A percentile compares a stretch with the other conserved stretches of the same genome.
Conservation (phyloP, 345 rosid species). For the Salix viminalis region DNA sequence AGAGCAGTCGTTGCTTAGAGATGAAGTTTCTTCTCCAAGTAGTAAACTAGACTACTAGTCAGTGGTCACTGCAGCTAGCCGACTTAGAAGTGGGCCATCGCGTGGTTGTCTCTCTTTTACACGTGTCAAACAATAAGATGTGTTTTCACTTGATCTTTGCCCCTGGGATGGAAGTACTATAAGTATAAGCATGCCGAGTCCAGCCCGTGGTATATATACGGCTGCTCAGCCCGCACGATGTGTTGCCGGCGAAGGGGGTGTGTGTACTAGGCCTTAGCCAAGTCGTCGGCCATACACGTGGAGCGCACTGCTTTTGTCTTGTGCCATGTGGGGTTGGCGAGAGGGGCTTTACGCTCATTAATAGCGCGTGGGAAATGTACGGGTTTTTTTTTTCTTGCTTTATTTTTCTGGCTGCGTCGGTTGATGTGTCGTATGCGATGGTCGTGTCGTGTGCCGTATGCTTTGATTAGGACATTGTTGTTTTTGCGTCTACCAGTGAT, state of each 20-base stretch:
- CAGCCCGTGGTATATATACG: neutral
- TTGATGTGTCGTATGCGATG: slow-evolving; percentile 16
- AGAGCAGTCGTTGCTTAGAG: too few species aligned
- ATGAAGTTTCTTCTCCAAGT: neutral
- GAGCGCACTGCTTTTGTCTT: neutral
- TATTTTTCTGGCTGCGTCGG: neutral
- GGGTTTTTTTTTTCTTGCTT: neutral
- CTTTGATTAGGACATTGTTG: neutral
- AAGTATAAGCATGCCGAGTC: too few species aligned
- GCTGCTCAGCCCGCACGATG: neutral
- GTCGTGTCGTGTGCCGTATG: neutral
- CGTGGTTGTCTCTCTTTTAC: neutral
- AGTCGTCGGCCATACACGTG: slow-evolving; percentile 7
- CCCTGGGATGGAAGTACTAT: neutral
- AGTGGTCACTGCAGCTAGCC: neutral
- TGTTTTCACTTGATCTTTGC: neutral
- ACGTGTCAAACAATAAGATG: slow-evolving; percentile 8
- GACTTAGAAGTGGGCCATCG: neutral
- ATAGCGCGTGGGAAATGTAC: neutral
- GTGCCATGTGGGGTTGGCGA: neutral
- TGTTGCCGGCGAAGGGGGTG: slow-evolving; percentile 15
- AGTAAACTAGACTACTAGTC: too few species aligned
- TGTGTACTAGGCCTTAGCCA: neutral
- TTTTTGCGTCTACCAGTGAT: too few species aligned
- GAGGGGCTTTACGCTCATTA: neutral